phyloP scores from a whole-genome alignment of 495 filamentous ascomycete species.

The Saxophila tyrrhenica region DNA sequence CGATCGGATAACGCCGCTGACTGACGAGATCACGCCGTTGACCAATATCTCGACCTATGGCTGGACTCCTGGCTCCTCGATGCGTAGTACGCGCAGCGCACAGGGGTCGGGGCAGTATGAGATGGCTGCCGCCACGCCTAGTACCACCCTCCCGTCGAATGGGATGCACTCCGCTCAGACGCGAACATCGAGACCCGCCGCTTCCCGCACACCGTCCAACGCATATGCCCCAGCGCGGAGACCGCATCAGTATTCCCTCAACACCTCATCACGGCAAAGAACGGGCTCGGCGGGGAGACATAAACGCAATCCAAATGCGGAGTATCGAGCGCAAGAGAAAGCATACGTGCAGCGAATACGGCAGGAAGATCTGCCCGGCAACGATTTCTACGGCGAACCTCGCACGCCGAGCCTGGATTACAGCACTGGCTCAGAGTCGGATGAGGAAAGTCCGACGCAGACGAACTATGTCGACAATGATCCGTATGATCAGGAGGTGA shows the following conservation, averaged over 20 bases:
- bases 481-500: constrained; percentile 80
- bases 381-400: constrained; percentile 61
- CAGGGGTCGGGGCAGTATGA: constrained; percentile 1
- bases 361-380: constrained; percentile 49
- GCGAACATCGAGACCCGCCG: constrained; percentile 4
- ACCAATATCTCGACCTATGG: constrained; percentile 20
- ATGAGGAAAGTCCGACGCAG: constrained; percentile 77
- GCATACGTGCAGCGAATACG: constrained; percentile 68
- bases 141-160: constrained; percentile 8
- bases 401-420: constrained; percentile 52
- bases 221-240: constrained; percentile 68
- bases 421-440: constrained; percentile 72
- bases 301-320: constrained; percentile 58
- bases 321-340: constrained; percentile 71
- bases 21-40: constrained; percentile 24
- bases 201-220: constrained; percentile 40
- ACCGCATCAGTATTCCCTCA: constrained; percentile 44
- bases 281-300: constrained; percentile 42
- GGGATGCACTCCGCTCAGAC: constrained; percentile 10
- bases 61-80: constrained; percentile 1
- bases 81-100: neutral
- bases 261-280: constrained; percentile 36
- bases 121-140: neutral
- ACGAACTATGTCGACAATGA: constrained; percentile 74
- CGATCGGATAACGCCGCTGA: neutral